These are phyloP conservation scores for Syzygium aromaticum DNA, from an alignment of 345 rosid genomes.

Conservation along the genomic window DNA sequence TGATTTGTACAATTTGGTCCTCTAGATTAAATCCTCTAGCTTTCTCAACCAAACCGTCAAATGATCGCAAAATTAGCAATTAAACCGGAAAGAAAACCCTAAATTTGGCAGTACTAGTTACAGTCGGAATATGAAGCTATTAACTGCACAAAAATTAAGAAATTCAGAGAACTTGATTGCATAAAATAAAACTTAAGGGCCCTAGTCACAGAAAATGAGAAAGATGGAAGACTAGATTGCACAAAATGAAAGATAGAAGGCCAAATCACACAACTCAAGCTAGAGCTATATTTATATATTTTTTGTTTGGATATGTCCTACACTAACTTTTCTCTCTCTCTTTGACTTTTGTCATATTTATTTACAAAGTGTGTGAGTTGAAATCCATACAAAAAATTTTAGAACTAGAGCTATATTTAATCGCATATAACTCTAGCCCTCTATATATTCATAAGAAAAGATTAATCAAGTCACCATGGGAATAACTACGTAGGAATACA, in stretches of 20 bases:
- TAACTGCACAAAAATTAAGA: background rate
- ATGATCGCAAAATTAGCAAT: background rate
- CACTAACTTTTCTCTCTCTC: too few species aligned
- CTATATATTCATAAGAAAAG: background rate
- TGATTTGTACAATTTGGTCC: background rate
- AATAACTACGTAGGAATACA: rapidly evolving
- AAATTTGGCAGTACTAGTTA: background rate
- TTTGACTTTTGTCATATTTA: too few species aligned
- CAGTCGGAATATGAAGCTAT: background rate
- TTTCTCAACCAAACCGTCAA: background rate
- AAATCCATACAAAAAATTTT: too few species aligned
- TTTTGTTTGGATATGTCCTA: too few species aligned
- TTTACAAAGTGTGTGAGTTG: too few species aligned
- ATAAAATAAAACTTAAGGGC: background rate
- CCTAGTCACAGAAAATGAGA: background rate
- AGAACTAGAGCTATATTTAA: too few species aligned
- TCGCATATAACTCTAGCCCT: background rate
- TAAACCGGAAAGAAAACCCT: background rate
- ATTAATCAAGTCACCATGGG: background rate
- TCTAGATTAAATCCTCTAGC: background rate
- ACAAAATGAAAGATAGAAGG: background rate
- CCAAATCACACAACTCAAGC: background rate
- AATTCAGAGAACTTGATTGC: background rate
- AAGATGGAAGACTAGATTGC: background rate
- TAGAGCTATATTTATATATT: background rate